These are phyloP conservation scores for Diaporthe citri DNA, from an alignment of 2,329 filamentous ascomycete genomes.

Conservation along the genomic window DNA sequence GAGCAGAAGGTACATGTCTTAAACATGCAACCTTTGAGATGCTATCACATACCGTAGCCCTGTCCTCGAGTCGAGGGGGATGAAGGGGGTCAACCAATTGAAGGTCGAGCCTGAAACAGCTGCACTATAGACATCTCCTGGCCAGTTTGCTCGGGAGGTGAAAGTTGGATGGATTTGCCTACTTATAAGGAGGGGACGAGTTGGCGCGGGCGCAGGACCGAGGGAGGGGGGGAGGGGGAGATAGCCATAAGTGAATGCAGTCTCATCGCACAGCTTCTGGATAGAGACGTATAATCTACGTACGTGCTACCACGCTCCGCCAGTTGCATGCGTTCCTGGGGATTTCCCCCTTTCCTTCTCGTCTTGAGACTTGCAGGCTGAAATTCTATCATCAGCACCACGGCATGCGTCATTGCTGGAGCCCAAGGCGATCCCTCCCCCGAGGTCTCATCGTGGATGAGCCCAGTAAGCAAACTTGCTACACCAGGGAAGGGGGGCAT, in stretches of 20 bases:
- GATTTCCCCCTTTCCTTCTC: background rate
- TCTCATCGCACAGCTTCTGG: background rate
- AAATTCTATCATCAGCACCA: background rate
- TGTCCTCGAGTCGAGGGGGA: background rate
- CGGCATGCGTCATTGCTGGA: background rate
- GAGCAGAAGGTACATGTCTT: background rate
- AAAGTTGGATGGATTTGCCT: background rate
- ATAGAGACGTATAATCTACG: background rate
- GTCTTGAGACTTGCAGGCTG: background rate
- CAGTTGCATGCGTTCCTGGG: background rate
- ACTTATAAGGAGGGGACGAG: background rate
- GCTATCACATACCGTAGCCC: background rate
- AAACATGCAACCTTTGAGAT: background rate
- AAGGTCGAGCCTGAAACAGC: background rate
- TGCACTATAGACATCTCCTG: background rate
- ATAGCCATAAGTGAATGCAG: background rate
- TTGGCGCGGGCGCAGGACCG: background rate
- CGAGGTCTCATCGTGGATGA: too few relatives aligned
- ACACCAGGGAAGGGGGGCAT: too few relatives aligned
- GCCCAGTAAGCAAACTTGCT: too few relatives aligned
- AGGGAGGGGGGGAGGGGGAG: background rate
- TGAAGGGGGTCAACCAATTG: background rate
- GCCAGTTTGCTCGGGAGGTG: background rate
- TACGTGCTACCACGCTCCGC: background rate
- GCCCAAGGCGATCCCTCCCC: background rate